Percentiles rank a stretch among this genome's conserved stretches.
Conservation (phyloP, 2,329 filamentous ascomycete species). For the Phyllosticta citrichinensis region DNA sequence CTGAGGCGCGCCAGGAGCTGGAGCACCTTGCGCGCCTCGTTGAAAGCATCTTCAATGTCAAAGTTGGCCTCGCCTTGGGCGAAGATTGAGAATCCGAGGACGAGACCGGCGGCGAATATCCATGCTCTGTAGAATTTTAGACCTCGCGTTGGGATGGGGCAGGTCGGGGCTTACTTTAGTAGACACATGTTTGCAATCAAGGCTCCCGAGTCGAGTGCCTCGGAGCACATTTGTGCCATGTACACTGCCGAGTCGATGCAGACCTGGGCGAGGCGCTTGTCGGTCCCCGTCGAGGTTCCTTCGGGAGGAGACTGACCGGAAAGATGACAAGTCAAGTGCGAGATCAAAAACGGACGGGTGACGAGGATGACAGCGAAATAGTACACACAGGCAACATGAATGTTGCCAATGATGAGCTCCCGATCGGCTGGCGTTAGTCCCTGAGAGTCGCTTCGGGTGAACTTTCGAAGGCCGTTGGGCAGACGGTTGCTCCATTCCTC, state of each 20-base stretch:
- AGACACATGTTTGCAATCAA: slow-evolving; percentile 49
- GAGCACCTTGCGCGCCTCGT: slow-evolving; percentile 41
- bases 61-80: slow-evolving; percentile 37
- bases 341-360: slow-evolving; percentile 47
- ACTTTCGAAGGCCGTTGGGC: slow-evolving; percentile 24
- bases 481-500: slow-evolving; percentile 38
- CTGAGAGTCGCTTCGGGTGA: slow-evolving; percentile 13
- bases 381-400: slow-evolving; percentile 48
- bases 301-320: slow-evolving; percentile 16
- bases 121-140: slow-evolving; percentile 32
- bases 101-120: slow-evolving; percentile 47
- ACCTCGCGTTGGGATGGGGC: neutral
- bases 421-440: slow-evolving; percentile 15
- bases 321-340: slow-evolving; percentile 30
- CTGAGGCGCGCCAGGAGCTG: slow-evolving; percentile 39
- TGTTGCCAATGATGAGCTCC: slow-evolving; percentile 36
- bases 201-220: slow-evolving; percentile 36
- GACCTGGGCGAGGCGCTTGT: slow-evolving; percentile 35
- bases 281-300: slow-evolving; percentile 11
- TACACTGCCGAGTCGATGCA: slow-evolving; percentile 48
- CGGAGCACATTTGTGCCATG: slow-evolving; percentile 44
- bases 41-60: slow-evolving; percentile 41
- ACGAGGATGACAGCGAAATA: slow-evolving; percentile 50
- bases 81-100: slow-evolving; percentile 48
- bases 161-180: slow-evolving; percentile 39